Base-by-base conservation (phyloP, 2,329 filamentous ascomycete species). In the Penicillium sp. region DNA sequence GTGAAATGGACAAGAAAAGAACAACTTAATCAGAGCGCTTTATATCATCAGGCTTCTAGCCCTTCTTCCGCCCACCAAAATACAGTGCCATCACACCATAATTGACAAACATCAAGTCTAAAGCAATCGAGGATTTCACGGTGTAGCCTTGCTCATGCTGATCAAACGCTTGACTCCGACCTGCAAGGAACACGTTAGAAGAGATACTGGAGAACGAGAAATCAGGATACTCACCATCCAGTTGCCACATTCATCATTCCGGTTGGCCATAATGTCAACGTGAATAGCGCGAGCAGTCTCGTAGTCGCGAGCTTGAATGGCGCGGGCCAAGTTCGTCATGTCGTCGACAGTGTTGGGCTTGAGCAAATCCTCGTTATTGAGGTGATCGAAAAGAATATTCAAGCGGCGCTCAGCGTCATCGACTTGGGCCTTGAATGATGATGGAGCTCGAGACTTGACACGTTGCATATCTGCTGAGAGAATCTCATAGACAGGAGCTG, bases 381-480 rank as follows among this genome's bases (percentile, higher is more conserved):
- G 73, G 63, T 95, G 88, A 59, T 98, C 90, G 61, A 95, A 96
- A n/a, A 98, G 72, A 33, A 95, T 81, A 55, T 85, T 85, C 42
- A 98, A 75, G 17, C 92, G 81, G 68, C 95, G 95, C 62, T 95
- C 86, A 2, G 89, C 92, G 61, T 96, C 92, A 55, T 87, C 85
- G 13, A 98, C 88, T 61, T 96, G 89, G 10, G 81, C 76, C 47
- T 85, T 82, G 68, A 92, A 95, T 11, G 82, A 81, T n/a, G 82
- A 72, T 12, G 92, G 92, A 0, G 92, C 92, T 51, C 86, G 84
- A 20, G 80, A 70, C 42, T 89, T 89, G 38, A 98, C 85, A 22
- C 88, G 84, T 54, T 90, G 82, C 79, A 96, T 88, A 53, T 96
- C 90, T 20, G 76, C 75, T 37, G 72, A 82, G 32, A 98, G 74